Evolutionary conservation across 352 stramenopile species (phyloP), one percentile per base, ranked within the genome.

Genomic region (Phytophthora sansomeana): DNA sequence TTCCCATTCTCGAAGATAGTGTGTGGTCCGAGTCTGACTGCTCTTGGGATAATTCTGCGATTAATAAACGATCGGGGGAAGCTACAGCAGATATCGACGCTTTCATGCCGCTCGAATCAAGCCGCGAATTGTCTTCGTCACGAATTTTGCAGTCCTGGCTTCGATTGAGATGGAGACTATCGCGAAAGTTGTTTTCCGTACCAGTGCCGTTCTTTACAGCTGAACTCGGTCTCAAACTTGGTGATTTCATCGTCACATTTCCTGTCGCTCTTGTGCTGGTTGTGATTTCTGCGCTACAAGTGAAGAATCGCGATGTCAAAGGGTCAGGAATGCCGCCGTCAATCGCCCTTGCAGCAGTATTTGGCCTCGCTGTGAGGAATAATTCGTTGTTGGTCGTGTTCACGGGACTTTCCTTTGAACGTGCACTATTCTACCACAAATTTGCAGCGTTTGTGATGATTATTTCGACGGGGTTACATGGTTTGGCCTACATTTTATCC

Each of bases 391-490:
- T 85, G 13, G 51, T 81, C 7, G 17, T 49, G 1, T 26, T 68
- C 11, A 79, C 74, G 8, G 79, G 68, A 5, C 57, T 88, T 17
- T 74, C 77, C 0, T 88, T 82, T 42, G 77, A 84, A 32, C 67
- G 79, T 13, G 69, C 69, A 26, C 35, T 85, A 8, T 65, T 82
- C 6, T 84, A 85, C 41, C 79, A 84, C 69, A 83, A 81, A 28
- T 46, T 82, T 3, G 76, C 78, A n/a, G 68, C 62, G 1, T 51
- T 77, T 24, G 50, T 83, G 19, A 57, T 65, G 19, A 64, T 81
- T 28, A 33, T 81, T 32, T 55, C 81, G n/a, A 28, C 63, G 6
- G 52, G 6, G 0, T 39, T 85, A 21, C 77, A 88, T 33, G 77
- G 63, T 0, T 36, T 82, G 5, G 33, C 69, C 0, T 85, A 85